Evolutionary conservation across 1,284 basidiomycete species (phyloP).

Genomic region (Cryptococcus jaspeensis): DNA sequence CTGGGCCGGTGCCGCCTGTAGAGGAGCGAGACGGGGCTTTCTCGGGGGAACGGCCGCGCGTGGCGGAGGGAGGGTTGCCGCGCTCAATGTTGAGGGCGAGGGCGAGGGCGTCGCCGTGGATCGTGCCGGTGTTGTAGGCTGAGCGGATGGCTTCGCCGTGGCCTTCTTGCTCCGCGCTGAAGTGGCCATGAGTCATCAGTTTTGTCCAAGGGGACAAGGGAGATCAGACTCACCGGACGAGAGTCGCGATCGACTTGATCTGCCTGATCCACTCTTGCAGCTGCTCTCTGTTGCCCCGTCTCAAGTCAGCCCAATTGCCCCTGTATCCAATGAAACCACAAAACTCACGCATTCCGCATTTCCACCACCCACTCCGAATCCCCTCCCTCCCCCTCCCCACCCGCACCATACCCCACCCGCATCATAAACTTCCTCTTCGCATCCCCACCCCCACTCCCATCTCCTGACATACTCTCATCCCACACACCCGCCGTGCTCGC

Average conservation of each 20-base stretch:
- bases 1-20: no score
- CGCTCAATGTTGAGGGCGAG: conserved; percentile 22
- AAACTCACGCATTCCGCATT: conserved; percentile 30
- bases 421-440: conserved; percentile 19
- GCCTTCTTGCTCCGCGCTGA: conserved; percentile 31
- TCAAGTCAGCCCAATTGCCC: neutral
- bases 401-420: conserved; percentile 9
- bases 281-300: conserved; percentile 19
- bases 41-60: no score
- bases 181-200: neutral
- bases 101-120: conserved; percentile 29
- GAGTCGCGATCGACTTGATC: conserved; percentile 33
- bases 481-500: conserved; percentile 21
- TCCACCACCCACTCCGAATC: conserved; percentile 37
- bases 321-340: neutral
- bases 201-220: neutral
- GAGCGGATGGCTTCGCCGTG: conserved; percentile 28
- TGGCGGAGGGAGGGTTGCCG: no score
- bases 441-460: neutral
- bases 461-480: conserved; percentile 3
- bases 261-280: conserved; percentile 38
- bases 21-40: no score
- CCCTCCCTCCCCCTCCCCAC: conserved; percentile 6
- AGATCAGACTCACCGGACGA: conserved; percentile 26
- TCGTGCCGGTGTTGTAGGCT: conserved; percentile 18